A percentile compares a stretch with the other conserved stretches of the same genome.
These are phyloP conservation scores for Saturnispora ahearnii DNA, from an alignment of 805 yeast genomes.

Conservation along the genomic window DNA sequence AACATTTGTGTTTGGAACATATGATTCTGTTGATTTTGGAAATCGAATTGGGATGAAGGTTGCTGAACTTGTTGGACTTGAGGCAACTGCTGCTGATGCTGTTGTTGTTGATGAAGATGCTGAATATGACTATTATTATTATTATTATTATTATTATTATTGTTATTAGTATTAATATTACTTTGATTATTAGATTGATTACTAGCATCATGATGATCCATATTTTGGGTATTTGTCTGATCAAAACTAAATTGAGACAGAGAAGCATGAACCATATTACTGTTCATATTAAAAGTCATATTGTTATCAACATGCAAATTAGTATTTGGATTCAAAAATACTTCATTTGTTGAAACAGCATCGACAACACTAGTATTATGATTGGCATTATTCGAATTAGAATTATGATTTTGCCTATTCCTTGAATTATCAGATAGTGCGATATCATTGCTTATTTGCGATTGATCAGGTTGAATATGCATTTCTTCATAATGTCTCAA, in stretches of 20 bases:
- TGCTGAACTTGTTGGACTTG: conserved; percentile 7
- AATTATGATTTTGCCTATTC: conserved; percentile 21
- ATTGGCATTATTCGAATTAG: conserved; percentile 13
- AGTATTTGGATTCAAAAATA: conserved; percentile 42
- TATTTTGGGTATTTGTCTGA: conserved; percentile 7
- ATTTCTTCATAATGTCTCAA: conserved; percentile 94
- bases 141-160: neutral
- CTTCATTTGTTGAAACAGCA: conserved; percentile 89
- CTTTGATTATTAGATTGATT: neutral
- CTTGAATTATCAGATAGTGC: conserved; percentile 26
- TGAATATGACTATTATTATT: conserved; percentile 1
- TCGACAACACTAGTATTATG: conserved; percentile 56
- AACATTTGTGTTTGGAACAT: conserved; percentile 8
- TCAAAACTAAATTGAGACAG: conserved; percentile 19
- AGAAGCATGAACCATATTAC: conserved; percentile 12
- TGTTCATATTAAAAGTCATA: conserved; percentile 8
- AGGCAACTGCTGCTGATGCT: conserved; percentile 17
- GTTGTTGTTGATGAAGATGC: conserved; percentile 7
- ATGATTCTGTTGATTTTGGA: conserved; percentile 4
- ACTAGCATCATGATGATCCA: neutral
- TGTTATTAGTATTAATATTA: conserved; percentile 1
- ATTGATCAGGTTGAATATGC: conserved; percentile 61
- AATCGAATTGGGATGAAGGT: neutral
- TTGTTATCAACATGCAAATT: conserved; percentile 9
- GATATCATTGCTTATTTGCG: conserved; percentile 5